Percentiles rank a stretch among this genome's conserved stretches.
Conservation (phyloP, 2,329 filamentous ascomycete genomes). For the Diatrype stigma region DNA sequence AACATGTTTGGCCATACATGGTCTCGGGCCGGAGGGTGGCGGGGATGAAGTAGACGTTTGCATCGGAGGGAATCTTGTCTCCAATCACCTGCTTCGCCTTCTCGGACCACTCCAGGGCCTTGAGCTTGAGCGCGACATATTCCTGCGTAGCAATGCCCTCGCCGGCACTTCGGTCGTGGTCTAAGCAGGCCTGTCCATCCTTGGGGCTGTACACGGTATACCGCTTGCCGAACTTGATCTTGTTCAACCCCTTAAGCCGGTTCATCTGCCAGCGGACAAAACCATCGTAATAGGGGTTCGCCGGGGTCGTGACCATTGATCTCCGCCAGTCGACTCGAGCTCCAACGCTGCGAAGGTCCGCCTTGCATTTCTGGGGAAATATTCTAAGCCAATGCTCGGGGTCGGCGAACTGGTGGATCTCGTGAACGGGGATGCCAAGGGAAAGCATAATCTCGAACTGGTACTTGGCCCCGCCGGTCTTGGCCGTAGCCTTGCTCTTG, state of each 20-base stretch:
- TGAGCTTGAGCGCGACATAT: constrained; percentile 88
- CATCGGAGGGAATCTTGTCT: constrained; percentile 72
- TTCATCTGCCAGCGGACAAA: constrained; percentile 98
- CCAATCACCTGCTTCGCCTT: constrained; percentile 67
- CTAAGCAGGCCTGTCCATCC: constrained; percentile 82
- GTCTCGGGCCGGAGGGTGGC: constrained; percentile 94
- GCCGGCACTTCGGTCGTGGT: constrained; percentile 77
- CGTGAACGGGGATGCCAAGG: constrained; percentile 78
- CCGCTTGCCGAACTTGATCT: constrained; percentile 89
- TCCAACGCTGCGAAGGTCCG: constrained; percentile 79
- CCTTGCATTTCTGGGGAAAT: constrained; percentile 79
- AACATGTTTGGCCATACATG: constrained; percentile 97
- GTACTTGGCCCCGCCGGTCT: constrained; percentile 91
- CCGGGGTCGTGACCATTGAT: constrained; percentile 90
- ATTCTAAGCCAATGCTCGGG: constrained; percentile 87
- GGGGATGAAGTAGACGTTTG: constrained; percentile 83
- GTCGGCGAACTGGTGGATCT: constrained; percentile 92
- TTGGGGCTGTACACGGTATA: constrained; percentile 94
- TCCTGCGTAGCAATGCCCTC: constrained; percentile 84
- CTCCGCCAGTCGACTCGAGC: constrained; percentile 89
- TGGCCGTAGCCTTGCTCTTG: constrained; percentile 87
- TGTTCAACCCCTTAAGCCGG: constrained; percentile 79
- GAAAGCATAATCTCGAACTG: constrained; percentile 94
- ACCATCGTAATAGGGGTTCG: constrained; percentile 93
- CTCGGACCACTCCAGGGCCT: constrained; percentile 83